Base-by-base conservation (phyloP, 305 asterid species). In the Plantago lanceolata region DNA sequence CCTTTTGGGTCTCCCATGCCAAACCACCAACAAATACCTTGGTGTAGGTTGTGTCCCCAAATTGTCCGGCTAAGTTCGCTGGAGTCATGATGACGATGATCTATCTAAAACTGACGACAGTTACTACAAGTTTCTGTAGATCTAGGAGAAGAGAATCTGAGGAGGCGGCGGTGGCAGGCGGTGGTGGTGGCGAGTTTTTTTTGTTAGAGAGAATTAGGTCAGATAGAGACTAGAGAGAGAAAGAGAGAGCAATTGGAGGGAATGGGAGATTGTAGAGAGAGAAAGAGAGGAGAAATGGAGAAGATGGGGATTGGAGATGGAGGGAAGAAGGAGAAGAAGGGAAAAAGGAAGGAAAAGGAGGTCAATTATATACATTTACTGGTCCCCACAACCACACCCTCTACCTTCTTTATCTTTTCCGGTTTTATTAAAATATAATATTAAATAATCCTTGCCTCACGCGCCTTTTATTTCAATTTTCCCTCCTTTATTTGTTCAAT, bases 1-100 rank as follows among this genome's bases (percentile, higher is more conserved):
- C 98, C 79, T 92, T 92, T 67, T 89, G 98, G 45, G 98, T 89
- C 82, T 92, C 98, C 98, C 98, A 92, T 21, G 98, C 98, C 76
- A 92, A 75, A 1, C 98, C 98, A 3, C 98, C 98, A 19, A 92
- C 98, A 57, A 92, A 92, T 53, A 92, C 93, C 75, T 92, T 92
- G 8, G 97, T 92, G 77, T 89, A 84, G 0, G 97, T 92, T 2
- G 98, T 92, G 49, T 92, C 98, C 26, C 98, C 97, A 61, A 89
- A 92, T 77, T 84, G 91, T 11, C 84, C 85, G 12, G 66, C 81
- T 40, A 71, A 40, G 81, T 76, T 78, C 13, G 89, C 72, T 28
- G 90, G 80, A 48, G 88, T 83, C 92, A 84, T 78, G 73, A 28
- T 72, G 48, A 19, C 57, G 48, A 19, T 44, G 28, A 45, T 9